Base-by-base conservation (phyloP, 352 stramenopile genomes). In the Pythium utonaiense region DNA sequence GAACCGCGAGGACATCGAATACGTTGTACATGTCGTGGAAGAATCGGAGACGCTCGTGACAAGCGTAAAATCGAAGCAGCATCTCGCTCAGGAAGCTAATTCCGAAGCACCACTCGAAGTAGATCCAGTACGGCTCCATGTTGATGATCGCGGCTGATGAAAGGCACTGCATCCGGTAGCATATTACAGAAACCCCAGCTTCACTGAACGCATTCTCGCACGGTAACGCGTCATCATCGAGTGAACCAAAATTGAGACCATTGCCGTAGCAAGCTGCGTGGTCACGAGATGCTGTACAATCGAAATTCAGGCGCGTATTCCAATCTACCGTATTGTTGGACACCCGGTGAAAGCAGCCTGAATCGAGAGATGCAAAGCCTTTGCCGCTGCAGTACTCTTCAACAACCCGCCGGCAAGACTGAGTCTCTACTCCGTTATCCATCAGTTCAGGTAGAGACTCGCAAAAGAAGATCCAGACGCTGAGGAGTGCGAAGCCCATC, bases 51-150 rank as follows among this genome's bases (percentile, higher is more conserved):
- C 66, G 67, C 21, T 82, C 54, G 3, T 73, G 70, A 0, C 62
- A 77, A 3, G 75, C 74, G 45, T 78, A 83, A 52, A 89, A 84
- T 1, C 80, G 80, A 12, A 91, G 53, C 9, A 68, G 34, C 25
- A 90, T 60, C 42, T 93, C 82, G n/a, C 67, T 6, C 36, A 71
- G 71, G 53, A 93, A 93, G 5, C 64, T 28, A 4, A 81, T 45
- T 0, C 80, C 82, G 40, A 91, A 89, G 7, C 64, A 67, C 71
- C 70, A 89, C 45, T 93, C 84, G 33, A 91, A 78, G 56, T 83
- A 90, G 49, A 91, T 83, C 83, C 83, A 93, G 34, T 88, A 80
- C 14, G 73, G 72, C 19, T 75, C 70, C 83, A 93, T 91, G 50
- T 88, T 72, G 40, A 83, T 49, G 14, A 83, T 59, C 34, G 74